A percentile compares a stretch with the other conserved stretches of the same genome.
These are phyloP conservation scores for Botrytis fragariae DNA, from an alignment of 2,329 filamentous ascomycete genomes.

Conservation along the genomic window DNA sequence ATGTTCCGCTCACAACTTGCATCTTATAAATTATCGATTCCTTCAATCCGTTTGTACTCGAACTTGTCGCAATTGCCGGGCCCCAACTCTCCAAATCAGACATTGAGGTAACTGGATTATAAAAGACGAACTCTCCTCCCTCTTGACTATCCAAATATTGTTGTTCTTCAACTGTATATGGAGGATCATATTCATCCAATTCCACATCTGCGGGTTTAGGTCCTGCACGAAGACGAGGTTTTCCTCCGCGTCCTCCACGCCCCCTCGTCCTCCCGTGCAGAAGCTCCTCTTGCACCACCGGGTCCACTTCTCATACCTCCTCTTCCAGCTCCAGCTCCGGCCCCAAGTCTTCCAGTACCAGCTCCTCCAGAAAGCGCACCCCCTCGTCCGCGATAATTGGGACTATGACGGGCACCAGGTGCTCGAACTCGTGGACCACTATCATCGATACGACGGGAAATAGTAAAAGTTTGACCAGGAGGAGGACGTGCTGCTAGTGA, in stretches of 20 bases:
- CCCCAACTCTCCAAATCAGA: slow-evolving; percentile 28
- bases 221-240: background rate
- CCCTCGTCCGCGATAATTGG: slow-evolving; percentile 15
- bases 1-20: slow-evolving; percentile 31
- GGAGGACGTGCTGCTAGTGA: slow-evolving; percentile 36
- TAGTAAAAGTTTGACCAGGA: slow-evolving; percentile 26
- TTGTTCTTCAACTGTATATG: slow-evolving; percentile 30
- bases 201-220: slow-evolving; percentile 5
- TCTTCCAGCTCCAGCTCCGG: slow-evolving; percentile 13
- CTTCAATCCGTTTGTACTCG: slow-evolving; percentile 28
- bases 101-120: slow-evolving; percentile 31
- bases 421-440: background rate
- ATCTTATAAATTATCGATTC: slow-evolving; percentile 34
- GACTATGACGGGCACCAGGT: background rate
- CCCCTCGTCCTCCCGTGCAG: slow-evolving; percentile 12
- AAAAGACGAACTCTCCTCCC: slow-evolving; percentile 31
- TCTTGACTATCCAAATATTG: slow-evolving; percentile 29
- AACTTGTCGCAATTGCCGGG: slow-evolving; percentile 29
- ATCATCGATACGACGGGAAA: slow-evolving; percentile 23
- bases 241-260: slow-evolving; percentile 16
- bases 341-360: slow-evolving; percentile 25
- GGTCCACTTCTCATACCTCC: slow-evolving; percentile 28
- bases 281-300: slow-evolving; percentile 5
- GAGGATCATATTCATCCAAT: slow-evolving; percentile 22
- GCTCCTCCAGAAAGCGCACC: background rate